Evolutionary conservation across 2,329 filamentous ascomycete genomes (phyloP).

Genomic region (Xylariaceae sp.): DNA sequence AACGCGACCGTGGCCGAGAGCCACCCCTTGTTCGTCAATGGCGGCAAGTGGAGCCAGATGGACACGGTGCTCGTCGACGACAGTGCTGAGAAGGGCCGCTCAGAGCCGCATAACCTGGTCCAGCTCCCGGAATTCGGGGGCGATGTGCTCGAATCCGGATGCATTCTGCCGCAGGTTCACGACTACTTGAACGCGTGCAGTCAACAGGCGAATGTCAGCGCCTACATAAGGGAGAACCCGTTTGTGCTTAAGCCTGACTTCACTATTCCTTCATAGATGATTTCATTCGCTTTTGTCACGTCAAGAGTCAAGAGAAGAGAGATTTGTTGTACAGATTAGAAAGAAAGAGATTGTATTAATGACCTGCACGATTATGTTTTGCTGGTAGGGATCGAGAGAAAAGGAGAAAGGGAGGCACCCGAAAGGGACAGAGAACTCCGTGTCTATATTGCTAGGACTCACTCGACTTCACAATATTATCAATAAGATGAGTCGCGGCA

Average conservation of each 20-base stretch:
- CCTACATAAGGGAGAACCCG: conserved; percentile 49
- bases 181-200: conserved; percentile 55
- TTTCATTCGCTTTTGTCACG: no score
- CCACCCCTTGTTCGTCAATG: conserved; percentile 40
- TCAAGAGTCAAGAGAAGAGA: no score
- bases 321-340: no score
- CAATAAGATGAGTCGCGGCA: no score
- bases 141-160: conserved; percentile 34
- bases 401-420: no score
- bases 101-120: conserved; percentile 79
- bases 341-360: no score
- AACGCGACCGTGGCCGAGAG: conserved; percentile 39
- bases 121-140: conserved; percentile 71
- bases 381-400: no score
- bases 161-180: conserved; percentile 54
- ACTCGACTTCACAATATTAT: no score
- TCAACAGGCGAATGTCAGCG: conserved; percentile 55
- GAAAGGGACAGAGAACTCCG: no score
- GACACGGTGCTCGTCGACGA: conserved; percentile 93
- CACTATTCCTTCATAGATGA: not conserved
- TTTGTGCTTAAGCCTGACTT: conserved; percentile 39
- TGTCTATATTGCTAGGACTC: no score
- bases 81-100: conserved; percentile 69
- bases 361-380: no score
- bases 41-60: conserved; percentile 63